Conservation (phyloP, 345 rosid genomes). For the Mangifera indica region DNA sequence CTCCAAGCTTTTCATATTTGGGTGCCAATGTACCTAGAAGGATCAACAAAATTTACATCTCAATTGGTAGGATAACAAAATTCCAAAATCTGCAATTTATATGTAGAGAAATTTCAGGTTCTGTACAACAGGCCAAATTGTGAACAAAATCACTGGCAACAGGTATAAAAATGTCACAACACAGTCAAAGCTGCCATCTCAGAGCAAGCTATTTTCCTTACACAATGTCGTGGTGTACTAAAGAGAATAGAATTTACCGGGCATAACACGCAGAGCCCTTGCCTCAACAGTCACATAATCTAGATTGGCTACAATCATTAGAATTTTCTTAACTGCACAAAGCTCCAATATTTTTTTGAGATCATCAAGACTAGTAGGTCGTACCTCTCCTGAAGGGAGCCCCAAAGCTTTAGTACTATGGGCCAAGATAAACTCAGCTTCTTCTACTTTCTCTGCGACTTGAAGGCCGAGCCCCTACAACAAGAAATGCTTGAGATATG, state of each 20-base stretch:
- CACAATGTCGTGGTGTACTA: not conserved
- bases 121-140: not conserved
- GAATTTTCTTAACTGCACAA: slow-evolving; percentile 67
- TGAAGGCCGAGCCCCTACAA: slow-evolving; percentile 68
- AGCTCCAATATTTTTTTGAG: slow-evolving; percentile 77
- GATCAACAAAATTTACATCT: not conserved
- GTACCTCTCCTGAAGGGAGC: slow-evolving; percentile 56
- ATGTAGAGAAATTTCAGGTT: not conserved
- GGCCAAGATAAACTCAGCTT: slow-evolving; percentile 86
- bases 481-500: slow-evolving; percentile 5
- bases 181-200: not conserved
- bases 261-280: slow-evolving; percentile 76
- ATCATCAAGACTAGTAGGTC: slow-evolving; percentile 59
- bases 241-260: slow-evolving; percentile 49
- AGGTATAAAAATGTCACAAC: not conserved
- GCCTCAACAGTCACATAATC: slow-evolving; percentile 95
- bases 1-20: slow-evolving; percentile 84
- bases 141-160: not conserved
- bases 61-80: slow-evolving; percentile 1
- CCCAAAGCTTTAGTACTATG: slow-evolving; percentile 95
- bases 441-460: slow-evolving; percentile 70
- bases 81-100: not conserved
- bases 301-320: slow-evolving; percentile 95
- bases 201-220: not conserved
- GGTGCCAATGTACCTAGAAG: slow-evolving; percentile 71